Evolutionary conservation across 768 basidiomycete genomes (phyloP).

Genomic region (Saitozyma podzolica): DNA sequence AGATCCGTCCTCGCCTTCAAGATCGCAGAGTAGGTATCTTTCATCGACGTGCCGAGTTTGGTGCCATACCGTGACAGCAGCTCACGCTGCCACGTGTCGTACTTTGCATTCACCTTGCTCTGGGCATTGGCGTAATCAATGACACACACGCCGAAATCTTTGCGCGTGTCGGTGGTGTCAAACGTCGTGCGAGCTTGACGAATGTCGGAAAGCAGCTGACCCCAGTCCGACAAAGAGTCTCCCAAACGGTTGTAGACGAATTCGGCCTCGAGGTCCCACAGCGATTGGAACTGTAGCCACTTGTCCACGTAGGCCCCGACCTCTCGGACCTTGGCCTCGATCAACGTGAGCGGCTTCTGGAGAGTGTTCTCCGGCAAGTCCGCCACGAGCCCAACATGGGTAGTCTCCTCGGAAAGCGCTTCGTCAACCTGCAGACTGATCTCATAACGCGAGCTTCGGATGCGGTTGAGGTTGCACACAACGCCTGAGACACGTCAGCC

Average conservation of each 20-base stretch:
- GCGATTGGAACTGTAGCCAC: slow-evolving; percentile 98
- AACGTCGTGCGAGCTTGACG: slow-evolving; percentile 95
- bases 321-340: slow-evolving; percentile 75
- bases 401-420: slow-evolving; percentile 64
- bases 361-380: slow-evolving; percentile 72
- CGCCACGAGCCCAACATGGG: slow-evolving; percentile 73
- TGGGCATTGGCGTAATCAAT: slow-evolving; percentile 99
- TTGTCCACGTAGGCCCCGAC: slow-evolving; percentile 89
- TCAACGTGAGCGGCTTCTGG: slow-evolving; percentile 75
- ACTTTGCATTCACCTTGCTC: slow-evolving; percentile 94
- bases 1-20: slow-evolving; percentile 91
- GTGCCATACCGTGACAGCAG: slow-evolving; percentile 87
- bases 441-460: slow-evolving; percentile 95
- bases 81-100: slow-evolving; percentile 96
- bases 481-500: slow-evolving; percentile 59
- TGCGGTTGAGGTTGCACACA: slow-evolving; percentile 78
- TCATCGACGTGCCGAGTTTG: slow-evolving; percentile 92
- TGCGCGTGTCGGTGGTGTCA: slow-evolving; percentile 91
- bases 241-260: slow-evolving; percentile 89
- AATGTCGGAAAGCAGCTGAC: slow-evolving; percentile 92
- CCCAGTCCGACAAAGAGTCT: slow-evolving; percentile 90
- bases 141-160: slow-evolving; percentile 86
- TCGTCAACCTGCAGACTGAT: slow-evolving; percentile 88
- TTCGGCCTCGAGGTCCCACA: slow-evolving; percentile 98
- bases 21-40: slow-evolving; percentile 93